Evolutionary conservation across 192 early-diverging fungal genomes (phyloP), one percentile per base, ranked within the genome.

Genomic region (Coemansia sp.): DNA sequence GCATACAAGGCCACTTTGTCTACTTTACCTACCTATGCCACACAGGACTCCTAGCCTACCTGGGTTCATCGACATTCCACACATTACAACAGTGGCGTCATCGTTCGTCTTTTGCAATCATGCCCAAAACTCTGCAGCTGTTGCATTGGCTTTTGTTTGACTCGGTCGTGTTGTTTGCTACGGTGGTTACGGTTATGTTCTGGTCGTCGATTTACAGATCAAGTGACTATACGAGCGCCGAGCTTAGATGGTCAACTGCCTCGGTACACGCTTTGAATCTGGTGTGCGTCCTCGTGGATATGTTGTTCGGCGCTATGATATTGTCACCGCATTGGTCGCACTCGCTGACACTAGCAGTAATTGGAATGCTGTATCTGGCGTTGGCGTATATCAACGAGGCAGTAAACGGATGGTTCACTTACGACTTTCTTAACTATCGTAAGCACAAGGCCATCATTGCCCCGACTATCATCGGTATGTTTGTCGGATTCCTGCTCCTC

Each of bases 141-240:
- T 53, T 78, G 42, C 81, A 84, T 50, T 84, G 81, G 76, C 67
- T 84, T 30, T 43, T 84, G 26, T 84, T 69, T n/a, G 73, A 69
- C 23, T 75, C 76, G 5, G 73, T 66, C 4, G 16, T 78, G 47
- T 28, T 76, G 49, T 84, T 63, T 64, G 68, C 81, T 7, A 62
- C 67, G 3, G 46, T 78, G 2, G 76, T 84, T 4, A 73, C 73
- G 1, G 44, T 63, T 1, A 13, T 84, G 58, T 84, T 73, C 42
- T 84, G 81, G 81, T 30, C 64, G 6, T 3, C 73, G 38, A 21
- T 84, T 38, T 84, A 78, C 68, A 60, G 47, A 35, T n/a, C 73
- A 3, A 28, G 44, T 0, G 44, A 49, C 30, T 70, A 73, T 44
- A 13, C n/a, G 6, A 62, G 59, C 11, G 44, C 39, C 0, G 47